Evolutionary conservation across 805 yeast species (phyloP).

Genomic region (Saccharomycopsis fodiens): DNA sequence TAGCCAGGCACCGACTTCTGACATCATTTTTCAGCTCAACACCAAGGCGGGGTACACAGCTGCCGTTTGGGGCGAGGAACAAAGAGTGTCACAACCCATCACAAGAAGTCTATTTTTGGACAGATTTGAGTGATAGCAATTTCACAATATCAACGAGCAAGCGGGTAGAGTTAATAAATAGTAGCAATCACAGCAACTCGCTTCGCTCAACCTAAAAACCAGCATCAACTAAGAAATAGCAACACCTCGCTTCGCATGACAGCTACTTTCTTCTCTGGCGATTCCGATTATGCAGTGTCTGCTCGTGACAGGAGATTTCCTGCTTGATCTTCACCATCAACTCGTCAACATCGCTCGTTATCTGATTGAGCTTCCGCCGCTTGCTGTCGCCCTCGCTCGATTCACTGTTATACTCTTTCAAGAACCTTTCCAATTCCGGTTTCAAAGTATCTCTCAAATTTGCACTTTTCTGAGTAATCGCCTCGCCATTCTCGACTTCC

Average conservation of each 20-base stretch:
- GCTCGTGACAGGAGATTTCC: conserved; percentile 14
- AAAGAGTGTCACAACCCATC: no score
- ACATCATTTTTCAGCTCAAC: no score
- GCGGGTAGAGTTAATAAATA: no score
- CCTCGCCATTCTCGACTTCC: conserved; percentile 35
- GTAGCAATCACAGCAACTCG: no score
- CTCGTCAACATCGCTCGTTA: conserved; percentile 20
- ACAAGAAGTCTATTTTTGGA: no score
- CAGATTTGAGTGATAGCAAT: no score
- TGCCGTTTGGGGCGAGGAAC: no score
- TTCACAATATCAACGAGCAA: no score
- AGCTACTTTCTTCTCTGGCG: conserved; percentile 14
- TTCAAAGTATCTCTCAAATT: conserved; percentile 20
- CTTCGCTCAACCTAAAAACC: no score
- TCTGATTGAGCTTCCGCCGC: conserved; percentile 17
- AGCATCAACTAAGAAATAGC: background rate
- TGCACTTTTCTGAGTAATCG: conserved; percentile 23
- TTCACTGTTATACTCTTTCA: conserved; percentile 9
- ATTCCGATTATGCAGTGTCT: conserved; percentile 10
- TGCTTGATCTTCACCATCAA: conserved; percentile 15
- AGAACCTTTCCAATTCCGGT: conserved; percentile 9
- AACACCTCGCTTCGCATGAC: background rate
- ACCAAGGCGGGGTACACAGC: no score
- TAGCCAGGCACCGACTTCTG: no score
- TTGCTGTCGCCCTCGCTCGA: conserved; percentile 1